Base-by-base conservation (phyloP, 768 basidiomycete genomes). In the Lactarius akahatsu region DNA sequence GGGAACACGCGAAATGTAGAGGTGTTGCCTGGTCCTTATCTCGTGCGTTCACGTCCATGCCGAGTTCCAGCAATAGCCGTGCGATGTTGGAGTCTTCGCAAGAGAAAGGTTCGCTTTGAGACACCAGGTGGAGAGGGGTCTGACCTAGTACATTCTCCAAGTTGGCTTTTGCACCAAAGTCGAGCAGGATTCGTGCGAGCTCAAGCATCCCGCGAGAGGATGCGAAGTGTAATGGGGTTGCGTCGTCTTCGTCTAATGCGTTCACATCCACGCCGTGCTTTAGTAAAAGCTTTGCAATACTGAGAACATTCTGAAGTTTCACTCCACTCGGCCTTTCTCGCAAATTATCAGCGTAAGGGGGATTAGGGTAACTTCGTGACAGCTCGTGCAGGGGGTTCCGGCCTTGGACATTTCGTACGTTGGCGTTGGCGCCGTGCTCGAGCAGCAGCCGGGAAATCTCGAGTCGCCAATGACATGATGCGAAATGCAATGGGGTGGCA, bases 371-470 rank as follows among this genome's bases (percentile, higher is more conserved):
- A n/a, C n/a, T n/a, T n/a, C n/a, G n/a, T 47, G 20, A 47, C 45
- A 23, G 10, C 3, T 4, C 20, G 4, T 47, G 45, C 10, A 47
- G n/a, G 1, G n/a, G 3, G n/a, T 4, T 47, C 10, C 3, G 10
- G n/a, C n/a, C n/a, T 10, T n/a, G 8, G 9, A 4, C 1, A 11
- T 47, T 11, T 3, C 0, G 0, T 11, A 3, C n/a, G 1, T 23
- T 1, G 45, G n/a, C 20, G 3, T 45, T 47, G n/a, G 45, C 45
- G 10, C 45, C 45, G 11, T 23, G n/a, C 9, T 47, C 45, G n/a
- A 47, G 45, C n/a, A 47, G 10, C n/a, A 47, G 10, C 4, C 10
- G n/a, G 45, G 4, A 0, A 23, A 47, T 47, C 45, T 47, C n/a
- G n/a, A 8, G 0, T 10, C 16, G n/a, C 9, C 45, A 10, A 11